phyloP scores from a whole-genome alignment of 1,139 yeast species.

The Candida sojae region DNA sequence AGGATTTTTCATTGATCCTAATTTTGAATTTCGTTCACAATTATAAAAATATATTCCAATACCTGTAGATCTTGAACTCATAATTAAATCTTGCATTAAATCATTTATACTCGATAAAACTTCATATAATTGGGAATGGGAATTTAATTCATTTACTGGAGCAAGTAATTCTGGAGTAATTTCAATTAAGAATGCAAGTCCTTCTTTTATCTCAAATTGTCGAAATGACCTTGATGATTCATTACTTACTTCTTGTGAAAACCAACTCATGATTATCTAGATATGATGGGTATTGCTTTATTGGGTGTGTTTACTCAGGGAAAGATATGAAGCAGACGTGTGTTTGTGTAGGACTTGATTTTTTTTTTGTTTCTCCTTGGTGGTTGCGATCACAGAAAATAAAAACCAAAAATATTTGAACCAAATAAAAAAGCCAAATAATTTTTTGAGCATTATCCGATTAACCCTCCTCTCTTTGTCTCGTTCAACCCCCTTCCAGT shows the following conservation, averaged over 20 bases:
- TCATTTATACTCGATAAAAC: slow-evolving; percentile 56
- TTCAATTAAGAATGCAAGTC: slow-evolving; percentile 63
- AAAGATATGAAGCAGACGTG: too few species aligned
- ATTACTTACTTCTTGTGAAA: slow-evolving; percentile 7
- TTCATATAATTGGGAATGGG: slow-evolving; percentile 47
- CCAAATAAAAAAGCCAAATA: too few species aligned
- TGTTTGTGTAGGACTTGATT: too few species aligned
- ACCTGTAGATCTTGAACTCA: slow-evolving; percentile 63
- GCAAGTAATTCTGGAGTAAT: slow-evolving; percentile 51
- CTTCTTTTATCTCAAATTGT: slow-evolving; percentile 61
- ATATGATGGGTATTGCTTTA: too few species aligned
- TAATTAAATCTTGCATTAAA: slow-evolving; percentile 58
- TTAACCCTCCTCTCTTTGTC: too few species aligned
- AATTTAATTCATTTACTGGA: slow-evolving; percentile 34
- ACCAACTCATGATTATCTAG: slow-evolving; percentile 1
- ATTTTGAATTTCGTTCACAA: slow-evolving; percentile 26
- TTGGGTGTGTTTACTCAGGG: too few species aligned
- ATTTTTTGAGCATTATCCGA: too few species aligned
- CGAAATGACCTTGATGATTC: slow-evolving; percentile 18
- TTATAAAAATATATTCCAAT: slow-evolving; percentile 67
- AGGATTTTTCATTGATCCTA: slow-evolving; percentile 9
- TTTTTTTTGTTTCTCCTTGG: too few species aligned
- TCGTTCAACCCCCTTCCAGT: too few species aligned
- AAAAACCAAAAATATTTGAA: too few species aligned
- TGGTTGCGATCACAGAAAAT: too few species aligned